These are phyloP conservation scores for Mycena alexandri DNA, from an alignment of 768 basidiomycete genomes.

Conservation along the genomic window DNA sequence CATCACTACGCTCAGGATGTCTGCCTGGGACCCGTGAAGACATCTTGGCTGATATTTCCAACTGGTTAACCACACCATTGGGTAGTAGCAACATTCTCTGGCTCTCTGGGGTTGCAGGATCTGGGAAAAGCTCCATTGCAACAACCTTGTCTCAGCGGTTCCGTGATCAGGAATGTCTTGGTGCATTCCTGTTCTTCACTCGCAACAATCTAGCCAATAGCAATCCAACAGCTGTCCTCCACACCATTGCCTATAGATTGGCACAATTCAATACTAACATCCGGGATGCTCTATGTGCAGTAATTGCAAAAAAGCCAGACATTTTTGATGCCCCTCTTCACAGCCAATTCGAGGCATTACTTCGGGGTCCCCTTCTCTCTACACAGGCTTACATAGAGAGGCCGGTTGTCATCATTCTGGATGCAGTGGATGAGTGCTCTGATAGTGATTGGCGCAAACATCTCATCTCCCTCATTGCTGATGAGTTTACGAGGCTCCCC, in stretches of 20 bases:
- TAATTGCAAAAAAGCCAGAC: not conserved
- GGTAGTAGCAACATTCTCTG: slow-evolving; percentile 17
- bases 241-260: slow-evolving; percentile 33
- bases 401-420: slow-evolving; percentile 40
- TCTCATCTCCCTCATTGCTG: slow-evolving; percentile 32
- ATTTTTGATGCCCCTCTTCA: slow-evolving; percentile 7
- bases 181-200: slow-evolving; percentile 39
- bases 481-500: slow-evolving; percentile 31
- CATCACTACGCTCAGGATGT: slow-evolving; percentile 1
- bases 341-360: slow-evolving; percentile 8
- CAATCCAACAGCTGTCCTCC: slow-evolving; percentile 23
- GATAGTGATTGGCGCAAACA: not conserved
- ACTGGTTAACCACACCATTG: not conserved
- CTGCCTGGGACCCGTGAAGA: slow-evolving; percentile 17
- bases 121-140: not conserved
- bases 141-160: not conserved
- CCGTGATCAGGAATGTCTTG: slow-evolving; percentile 24
- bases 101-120: slow-evolving; percentile 35
- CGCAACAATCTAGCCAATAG: slow-evolving; percentile 19
- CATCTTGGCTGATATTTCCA: not conserved
- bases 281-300: not conserved
- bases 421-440: slow-evolving; percentile 44
- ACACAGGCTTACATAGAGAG: slow-evolving; percentile 1
- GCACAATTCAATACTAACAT: slow-evolving; percentile 9
- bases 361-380: slow-evolving; percentile 2